These are phyloP conservation scores for Solanum pennellii DNA, from an alignment of 257 asterid species.

Conservation along the genomic window DNA sequence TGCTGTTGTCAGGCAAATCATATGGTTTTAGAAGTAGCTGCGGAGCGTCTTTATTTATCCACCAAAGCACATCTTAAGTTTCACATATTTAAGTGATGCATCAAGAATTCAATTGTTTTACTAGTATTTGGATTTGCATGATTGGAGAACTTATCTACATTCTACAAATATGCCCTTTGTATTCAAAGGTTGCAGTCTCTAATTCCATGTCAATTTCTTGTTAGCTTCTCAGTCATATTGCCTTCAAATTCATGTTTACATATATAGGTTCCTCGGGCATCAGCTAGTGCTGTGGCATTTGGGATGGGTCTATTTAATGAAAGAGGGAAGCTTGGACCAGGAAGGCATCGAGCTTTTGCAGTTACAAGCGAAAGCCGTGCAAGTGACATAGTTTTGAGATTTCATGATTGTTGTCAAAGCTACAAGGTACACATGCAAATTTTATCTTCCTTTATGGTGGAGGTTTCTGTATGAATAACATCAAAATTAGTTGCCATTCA, in stretches of 20 bases:
- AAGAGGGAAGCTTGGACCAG: constrained; percentile 80
- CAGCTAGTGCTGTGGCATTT: constrained; percentile 96
- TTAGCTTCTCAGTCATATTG: background rate
- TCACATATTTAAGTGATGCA: background rate
- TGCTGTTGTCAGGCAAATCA: background rate
- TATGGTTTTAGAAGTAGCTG: background rate
- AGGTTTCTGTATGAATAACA: background rate
- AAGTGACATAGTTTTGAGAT: constrained; percentile 78
- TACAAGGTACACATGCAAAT: constrained; percentile 48
- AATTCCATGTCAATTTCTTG: background rate
- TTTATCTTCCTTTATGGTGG: background rate
- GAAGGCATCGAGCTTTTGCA: constrained; percentile 83
- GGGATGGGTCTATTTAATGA: constrained; percentile 92
- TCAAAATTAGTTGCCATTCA: background rate
- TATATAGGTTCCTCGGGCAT: constrained; percentile 74
- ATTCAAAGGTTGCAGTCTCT: background rate
- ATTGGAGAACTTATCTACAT: background rate
- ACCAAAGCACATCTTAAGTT: background rate
- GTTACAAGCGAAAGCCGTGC: constrained; percentile 95
- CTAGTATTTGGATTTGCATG: background rate
- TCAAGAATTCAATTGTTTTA: background rate
- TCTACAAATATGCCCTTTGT: background rate
- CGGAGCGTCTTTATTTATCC: background rate
- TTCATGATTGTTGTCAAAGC: constrained; percentile 95
- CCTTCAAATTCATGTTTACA: background rate